Percentiles rank a stretch among this genome's conserved stretches.
Evolutionary conservation across 2,329 filamentous ascomycete species (phyloP).

Genomic region (Ophiostoma triangulosporum): DNA sequence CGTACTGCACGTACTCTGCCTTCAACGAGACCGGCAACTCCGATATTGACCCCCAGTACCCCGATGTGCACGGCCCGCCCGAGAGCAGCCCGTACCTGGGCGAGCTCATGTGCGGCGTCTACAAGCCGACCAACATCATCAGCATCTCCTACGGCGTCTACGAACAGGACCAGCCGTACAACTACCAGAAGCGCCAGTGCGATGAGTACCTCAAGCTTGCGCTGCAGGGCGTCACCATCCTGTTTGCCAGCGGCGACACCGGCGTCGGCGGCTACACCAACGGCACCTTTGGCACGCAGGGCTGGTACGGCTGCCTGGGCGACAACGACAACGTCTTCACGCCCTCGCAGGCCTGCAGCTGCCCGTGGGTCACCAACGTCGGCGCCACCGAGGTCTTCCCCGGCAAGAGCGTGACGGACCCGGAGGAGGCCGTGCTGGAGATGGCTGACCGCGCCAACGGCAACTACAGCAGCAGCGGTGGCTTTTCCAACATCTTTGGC

Average conservation of each 20-base stretch:
- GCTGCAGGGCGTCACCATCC: slow-evolving; percentile 26
- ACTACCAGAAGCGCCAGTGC: slow-evolving; percentile 40
- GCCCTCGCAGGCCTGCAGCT: slow-evolving; percentile 17
- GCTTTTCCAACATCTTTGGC: slow-evolving; percentile 33
- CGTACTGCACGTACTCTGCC: slow-evolving; percentile 34
- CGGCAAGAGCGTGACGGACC: slow-evolving; percentile 8
- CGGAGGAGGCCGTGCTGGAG: neutral
- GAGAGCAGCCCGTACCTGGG: slow-evolving; percentile 31
- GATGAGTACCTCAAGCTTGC: slow-evolving; percentile 39
- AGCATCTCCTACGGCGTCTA: slow-evolving; percentile 42
- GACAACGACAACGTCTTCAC: slow-evolving; percentile 18
- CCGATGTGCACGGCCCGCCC: slow-evolving; percentile 18
- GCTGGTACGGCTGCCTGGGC: slow-evolving; percentile 22
- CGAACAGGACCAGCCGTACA: slow-evolving; percentile 37
- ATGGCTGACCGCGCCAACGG: slow-evolving; percentile 14
- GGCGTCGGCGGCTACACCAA: slow-evolving; percentile 22
- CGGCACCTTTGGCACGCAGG: slow-evolving; percentile 12
- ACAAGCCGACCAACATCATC: slow-evolving; percentile 41
- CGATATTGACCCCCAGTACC: slow-evolving; percentile 22
- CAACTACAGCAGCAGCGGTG: slow-evolving; percentile 25
- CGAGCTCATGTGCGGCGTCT: slow-evolving; percentile 22
- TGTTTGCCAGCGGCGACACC: slow-evolving; percentile 28
- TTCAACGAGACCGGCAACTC: slow-evolving; percentile 33
- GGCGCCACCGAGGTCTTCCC: slow-evolving; percentile 32
- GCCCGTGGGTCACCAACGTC: slow-evolving; percentile 37